Conservation (phyloP, 225 moss, liverwort and hornwort genomes). For the Marchantia paleacea region DNA sequence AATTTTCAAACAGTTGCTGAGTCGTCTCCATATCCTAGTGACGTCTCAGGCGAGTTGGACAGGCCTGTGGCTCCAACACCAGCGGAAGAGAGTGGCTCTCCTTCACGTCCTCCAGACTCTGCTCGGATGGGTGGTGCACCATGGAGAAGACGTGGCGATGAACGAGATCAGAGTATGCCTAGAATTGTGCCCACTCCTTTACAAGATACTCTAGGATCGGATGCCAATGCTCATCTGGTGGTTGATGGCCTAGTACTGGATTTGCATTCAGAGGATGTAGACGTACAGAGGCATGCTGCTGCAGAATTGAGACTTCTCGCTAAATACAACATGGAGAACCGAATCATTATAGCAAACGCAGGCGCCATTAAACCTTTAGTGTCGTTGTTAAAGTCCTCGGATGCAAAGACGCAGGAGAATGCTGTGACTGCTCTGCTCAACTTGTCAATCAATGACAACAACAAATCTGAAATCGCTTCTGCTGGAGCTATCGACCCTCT, state of each 20-base stretch:
- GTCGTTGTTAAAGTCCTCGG: constrained; percentile 59
- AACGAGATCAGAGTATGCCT: constrained; percentile 67
- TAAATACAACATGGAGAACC: constrained; percentile 87
- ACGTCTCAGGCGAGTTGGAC: constrained; percentile 54
- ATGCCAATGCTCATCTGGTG: constrained; percentile 56
- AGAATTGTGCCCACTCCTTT: constrained; percentile 57
- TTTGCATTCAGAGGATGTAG: constrained; percentile 52
- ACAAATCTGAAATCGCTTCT: constrained; percentile 89
- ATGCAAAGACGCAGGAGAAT: constrained; percentile 82
- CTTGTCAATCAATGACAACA: constrained; percentile 97
- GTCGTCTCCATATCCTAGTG: constrained; percentile 59
- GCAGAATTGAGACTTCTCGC: constrained; percentile 84
- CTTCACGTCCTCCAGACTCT: constrained; percentile 57
- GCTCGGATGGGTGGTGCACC: constrained; percentile 27
- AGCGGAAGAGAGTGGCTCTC: constrained; percentile 71
- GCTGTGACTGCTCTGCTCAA: constrained; percentile 93
- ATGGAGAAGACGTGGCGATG: constrained; percentile 71
- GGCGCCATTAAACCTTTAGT: constrained; percentile 86
- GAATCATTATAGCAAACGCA: constrained; percentile 73
- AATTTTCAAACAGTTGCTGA: constrained; percentile 38
- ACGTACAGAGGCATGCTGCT: constrained; percentile 64
- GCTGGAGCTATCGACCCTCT: constrained; percentile 86
- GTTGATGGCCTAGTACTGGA: constrained; percentile 73
- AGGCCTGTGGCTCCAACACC: constrained; percentile 44
- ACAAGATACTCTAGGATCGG: constrained; percentile 55